phyloP scores from a whole-genome alignment of 352 stramenopile genomes.

The Phytophthora vignae region DNA sequence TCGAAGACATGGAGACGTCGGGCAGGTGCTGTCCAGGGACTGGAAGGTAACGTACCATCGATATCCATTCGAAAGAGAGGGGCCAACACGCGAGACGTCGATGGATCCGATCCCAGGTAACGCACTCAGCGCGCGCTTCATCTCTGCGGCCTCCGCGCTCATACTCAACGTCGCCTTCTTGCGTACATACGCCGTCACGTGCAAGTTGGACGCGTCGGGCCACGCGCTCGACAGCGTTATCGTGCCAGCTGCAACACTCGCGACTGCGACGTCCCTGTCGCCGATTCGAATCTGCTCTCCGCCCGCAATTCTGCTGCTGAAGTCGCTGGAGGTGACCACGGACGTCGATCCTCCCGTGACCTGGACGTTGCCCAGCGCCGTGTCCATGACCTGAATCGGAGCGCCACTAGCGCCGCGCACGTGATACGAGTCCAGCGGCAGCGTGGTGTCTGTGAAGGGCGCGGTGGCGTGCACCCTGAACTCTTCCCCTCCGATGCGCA shows the following conservation, averaged over 20 bases:
- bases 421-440: slow-evolving; percentile 78
- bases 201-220: slow-evolving; percentile 40
- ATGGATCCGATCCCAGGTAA: slow-evolving; percentile 67
- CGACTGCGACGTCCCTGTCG: slow-evolving; percentile 53
- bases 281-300: slow-evolving; percentile 74
- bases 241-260: slow-evolving; percentile 26
- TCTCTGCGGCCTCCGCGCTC: slow-evolving; percentile 59
- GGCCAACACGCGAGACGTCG: slow-evolving; percentile 63
- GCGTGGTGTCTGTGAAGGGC: slow-evolving; percentile 70
- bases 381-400: slow-evolving; percentile 63
- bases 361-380: slow-evolving; percentile 66
- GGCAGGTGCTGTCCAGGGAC: slow-evolving; percentile 65
- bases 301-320: slow-evolving; percentile 39
- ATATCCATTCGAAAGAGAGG: slow-evolving; percentile 65
- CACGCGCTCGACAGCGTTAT: slow-evolving; percentile 61
- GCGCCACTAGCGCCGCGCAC: slow-evolving; percentile 48
- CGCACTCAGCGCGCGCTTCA: slow-evolving; percentile 51
- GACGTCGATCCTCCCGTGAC: slow-evolving; percentile 42
- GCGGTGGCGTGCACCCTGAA: slow-evolving; percentile 74
- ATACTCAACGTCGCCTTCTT: slow-evolving; percentile 71
- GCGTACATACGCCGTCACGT: slow-evolving; percentile 71
- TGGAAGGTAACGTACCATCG: slow-evolving; percentile 76
- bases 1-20: slow-evolving; percentile 62
- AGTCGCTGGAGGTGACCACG: slow-evolving; percentile 59
- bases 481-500: slow-evolving; percentile 62